These are phyloP conservation scores for Leishmania tarentolae DNA, from an alignment of 208 protist genomes.

Conservation along the genomic window DNA sequence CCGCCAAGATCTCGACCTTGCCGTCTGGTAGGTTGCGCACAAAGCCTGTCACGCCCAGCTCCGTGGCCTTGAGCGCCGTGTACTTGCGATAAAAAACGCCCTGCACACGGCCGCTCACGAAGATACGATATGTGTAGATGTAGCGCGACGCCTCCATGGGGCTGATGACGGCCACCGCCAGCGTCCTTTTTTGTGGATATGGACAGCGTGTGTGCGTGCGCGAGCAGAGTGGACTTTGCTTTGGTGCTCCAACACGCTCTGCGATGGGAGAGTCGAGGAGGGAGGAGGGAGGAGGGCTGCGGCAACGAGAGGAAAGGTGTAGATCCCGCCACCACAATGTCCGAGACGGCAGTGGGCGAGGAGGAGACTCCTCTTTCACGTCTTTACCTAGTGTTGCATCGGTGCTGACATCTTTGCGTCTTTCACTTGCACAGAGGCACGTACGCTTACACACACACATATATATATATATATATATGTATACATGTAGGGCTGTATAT, in stretches of 20 bases:
- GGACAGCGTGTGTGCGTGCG: neutral
- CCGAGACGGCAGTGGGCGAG: neutral
- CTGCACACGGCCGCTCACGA: conserved; percentile 85
- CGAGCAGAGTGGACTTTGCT: neutral
- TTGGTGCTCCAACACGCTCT: neutral
- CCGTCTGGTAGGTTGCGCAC: conserved; percentile 81
- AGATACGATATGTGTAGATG: conserved; percentile 45
- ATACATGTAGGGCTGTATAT: neutral
- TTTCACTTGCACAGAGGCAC: neutral
- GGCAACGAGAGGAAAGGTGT: neutral
- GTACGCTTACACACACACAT: neutral
- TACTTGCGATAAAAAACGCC: conserved; percentile 91
- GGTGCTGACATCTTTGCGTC: neutral
- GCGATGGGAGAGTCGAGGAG: neutral
- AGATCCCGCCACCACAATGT: conserved; percentile 2
- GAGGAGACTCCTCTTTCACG: neutral
- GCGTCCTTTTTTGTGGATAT: neutral
- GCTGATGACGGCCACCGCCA: neutral
- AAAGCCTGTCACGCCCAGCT: conserved; percentile 73
- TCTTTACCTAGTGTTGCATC: neutral
- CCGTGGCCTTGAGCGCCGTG: conserved; percentile 46
- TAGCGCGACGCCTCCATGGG: neutral
- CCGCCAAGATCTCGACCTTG: conserved; percentile 74
- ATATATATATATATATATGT: too few relatives aligned
- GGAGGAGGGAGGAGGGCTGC: too few relatives aligned